A percentile compares a stretch with the other conserved stretches of the same genome.
Conservation (phyloP, 2,329 filamentous ascomycete species). For the Tolypocladium paradoxum region DNA sequence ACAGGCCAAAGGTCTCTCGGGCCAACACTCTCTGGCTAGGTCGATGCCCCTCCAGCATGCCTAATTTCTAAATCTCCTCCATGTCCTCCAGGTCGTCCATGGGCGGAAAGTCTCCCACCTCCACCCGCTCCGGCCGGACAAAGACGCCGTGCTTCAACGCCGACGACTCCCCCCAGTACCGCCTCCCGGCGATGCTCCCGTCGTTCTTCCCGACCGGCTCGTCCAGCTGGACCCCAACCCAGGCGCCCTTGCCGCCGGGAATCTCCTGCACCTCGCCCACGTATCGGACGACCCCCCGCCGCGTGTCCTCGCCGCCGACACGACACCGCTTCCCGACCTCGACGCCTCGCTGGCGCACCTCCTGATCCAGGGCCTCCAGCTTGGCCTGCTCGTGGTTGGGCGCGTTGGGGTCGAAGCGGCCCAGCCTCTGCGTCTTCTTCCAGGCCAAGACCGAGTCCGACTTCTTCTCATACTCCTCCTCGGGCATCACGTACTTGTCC, state of each 20-base stretch:
- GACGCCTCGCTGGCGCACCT: constrained; percentile 61
- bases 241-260: constrained; percentile 50
- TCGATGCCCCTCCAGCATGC: background rate
- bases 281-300: constrained; percentile 60
- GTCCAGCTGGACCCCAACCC: constrained; percentile 67
- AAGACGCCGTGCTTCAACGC: constrained; percentile 64
- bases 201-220: constrained; percentile 79
- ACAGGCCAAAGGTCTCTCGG: background rate
- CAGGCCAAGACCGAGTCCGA: constrained; percentile 83
- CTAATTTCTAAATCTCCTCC: constrained; percentile 54
- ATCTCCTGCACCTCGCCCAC: constrained; percentile 68
- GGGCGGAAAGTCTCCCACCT: constrained; percentile 61
- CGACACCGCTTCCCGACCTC: constrained; percentile 51
- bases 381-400: constrained; percentile 64
- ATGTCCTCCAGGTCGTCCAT: constrained; percentile 68
- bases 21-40: background rate
- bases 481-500: constrained; percentile 84
- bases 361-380: constrained; percentile 54
- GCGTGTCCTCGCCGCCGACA: constrained; percentile 55
- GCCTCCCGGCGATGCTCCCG: constrained; percentile 54
- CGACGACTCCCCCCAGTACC: constrained; percentile 60
- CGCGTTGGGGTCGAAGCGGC: constrained; percentile 84
- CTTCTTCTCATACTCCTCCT: constrained; percentile 74
- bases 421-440: constrained; percentile 94
- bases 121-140: constrained; percentile 66